These are phyloP conservation scores for Henckelia pumila DNA, from an alignment of 257 asterid genomes.

Conservation along the genomic window DNA sequence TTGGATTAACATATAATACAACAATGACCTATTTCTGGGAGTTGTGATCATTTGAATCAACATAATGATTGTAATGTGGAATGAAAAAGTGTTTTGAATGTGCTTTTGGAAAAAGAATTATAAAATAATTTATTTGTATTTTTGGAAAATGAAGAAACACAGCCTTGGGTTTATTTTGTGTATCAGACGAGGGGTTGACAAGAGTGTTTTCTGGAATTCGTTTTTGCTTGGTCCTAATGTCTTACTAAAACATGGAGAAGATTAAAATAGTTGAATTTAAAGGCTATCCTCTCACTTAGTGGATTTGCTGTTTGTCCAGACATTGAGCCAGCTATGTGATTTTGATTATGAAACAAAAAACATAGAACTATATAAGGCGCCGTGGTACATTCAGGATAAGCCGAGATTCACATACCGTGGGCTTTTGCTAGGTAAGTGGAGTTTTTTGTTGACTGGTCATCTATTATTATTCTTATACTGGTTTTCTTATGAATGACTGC, in stretches of 20 bases:
- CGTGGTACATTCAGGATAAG: conserved; percentile 88
- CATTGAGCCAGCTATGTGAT: conserved; percentile 79
- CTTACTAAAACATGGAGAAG: not conserved
- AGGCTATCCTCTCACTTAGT: conserved; percentile 21
- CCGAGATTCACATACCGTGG: conserved; percentile 88
- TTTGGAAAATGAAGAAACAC: too few species aligned
- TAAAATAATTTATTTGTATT: not conserved
- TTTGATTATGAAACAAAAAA: conserved; percentile 74
- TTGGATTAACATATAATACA: too few species aligned
- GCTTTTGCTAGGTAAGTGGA: conserved; percentile 65
- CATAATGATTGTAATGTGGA: not conserved
- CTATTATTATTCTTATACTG: conserved; percentile 14
- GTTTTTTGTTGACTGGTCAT: conserved; percentile 19
- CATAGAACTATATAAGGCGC: conserved; percentile 64
- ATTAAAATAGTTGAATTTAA: not conserved
- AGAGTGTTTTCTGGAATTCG: not conserved
- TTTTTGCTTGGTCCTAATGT: not conserved
- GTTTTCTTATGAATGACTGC: conserved; percentile 19
- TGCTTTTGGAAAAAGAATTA: not conserved
- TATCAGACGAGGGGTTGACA: not conserved
- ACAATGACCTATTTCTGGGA: not conserved
- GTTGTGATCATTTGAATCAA: not conserved
- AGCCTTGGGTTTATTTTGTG: not conserved
- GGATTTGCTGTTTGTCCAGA: conserved; percentile 44
- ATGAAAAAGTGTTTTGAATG: not conserved